A percentile compares a stretch with the other conserved stretches of the same genome.
These are phyloP conservation scores for Annona squamosa DNA, from an alignment of 164 flowering plant species.

Conservation along the genomic window DNA sequence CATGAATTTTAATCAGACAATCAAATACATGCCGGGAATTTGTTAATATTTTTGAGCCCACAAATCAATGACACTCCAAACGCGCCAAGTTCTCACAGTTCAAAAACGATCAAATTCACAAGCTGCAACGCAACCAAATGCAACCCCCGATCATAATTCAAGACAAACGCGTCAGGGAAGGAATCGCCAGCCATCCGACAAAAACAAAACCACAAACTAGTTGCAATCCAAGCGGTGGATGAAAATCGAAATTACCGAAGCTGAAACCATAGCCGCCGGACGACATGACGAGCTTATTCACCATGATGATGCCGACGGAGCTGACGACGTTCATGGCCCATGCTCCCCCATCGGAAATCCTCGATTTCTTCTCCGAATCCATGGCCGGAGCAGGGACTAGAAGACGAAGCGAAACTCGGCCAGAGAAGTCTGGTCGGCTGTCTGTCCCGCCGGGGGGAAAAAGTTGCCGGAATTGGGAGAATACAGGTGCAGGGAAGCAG, in stretches of 20 bases:
- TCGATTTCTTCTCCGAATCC: constrained; percentile 37
- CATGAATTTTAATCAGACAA: background rate
- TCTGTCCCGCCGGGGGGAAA: background rate
- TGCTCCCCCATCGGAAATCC: constrained; percentile 78
- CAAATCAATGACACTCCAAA: too few relatives aligned
- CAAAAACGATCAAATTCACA: background rate
- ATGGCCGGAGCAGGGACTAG: constrained; percentile 24
- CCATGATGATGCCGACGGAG: constrained; percentile 87
- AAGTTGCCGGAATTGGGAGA: background rate
- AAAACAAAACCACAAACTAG: too few relatives aligned
- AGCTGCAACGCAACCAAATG: background rate
- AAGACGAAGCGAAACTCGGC: background rate
- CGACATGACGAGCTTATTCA: constrained; percentile 85
- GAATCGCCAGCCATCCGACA: too few relatives aligned
- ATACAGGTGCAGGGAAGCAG: background rate
- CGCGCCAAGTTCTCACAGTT: too few relatives aligned
- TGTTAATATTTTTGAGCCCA: too few relatives aligned
- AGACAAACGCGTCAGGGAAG: background rate
- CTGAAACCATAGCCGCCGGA: constrained; percentile 55
- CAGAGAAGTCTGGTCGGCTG: background rate
- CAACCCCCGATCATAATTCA: background rate
- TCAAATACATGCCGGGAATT: too few relatives aligned
- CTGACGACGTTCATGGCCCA: constrained; percentile 86
- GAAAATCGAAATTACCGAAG: constrained; percentile 39
- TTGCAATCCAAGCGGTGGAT: background rate